A percentile compares a stretch with the other conserved stretches of the same genome.
Conservation (phyloP, 495 filamentous ascomycete genomes). For the Talaromyces thailandensis region DNA sequence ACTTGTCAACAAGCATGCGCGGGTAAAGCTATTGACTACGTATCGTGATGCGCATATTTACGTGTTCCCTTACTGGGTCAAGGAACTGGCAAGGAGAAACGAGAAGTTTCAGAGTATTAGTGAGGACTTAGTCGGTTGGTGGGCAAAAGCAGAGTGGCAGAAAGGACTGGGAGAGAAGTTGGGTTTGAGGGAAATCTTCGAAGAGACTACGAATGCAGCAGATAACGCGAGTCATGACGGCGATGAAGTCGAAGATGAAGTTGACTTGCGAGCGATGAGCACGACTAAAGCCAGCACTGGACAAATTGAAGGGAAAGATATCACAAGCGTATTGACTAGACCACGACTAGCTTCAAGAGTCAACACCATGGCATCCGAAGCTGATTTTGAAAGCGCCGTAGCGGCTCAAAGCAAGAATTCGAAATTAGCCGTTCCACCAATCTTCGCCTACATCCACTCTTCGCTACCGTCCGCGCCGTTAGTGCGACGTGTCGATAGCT, state of each 20-base stretch:
- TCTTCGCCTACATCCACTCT: conserved; percentile 72
- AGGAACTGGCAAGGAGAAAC: conserved; percentile 69
- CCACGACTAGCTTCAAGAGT: conserved; percentile 36
- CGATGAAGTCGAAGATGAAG: conserved; percentile 44
- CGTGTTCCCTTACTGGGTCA: conserved; percentile 83
- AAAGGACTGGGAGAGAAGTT: conserved; percentile 69
- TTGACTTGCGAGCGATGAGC: conserved; percentile 54
- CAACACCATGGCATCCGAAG: conserved; percentile 12
- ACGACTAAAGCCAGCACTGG: conserved; percentile 37
- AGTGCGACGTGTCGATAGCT: conserved; percentile 80
- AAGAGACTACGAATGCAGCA: conserved; percentile 18
- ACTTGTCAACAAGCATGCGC: conserved; percentile 60
- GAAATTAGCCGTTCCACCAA: conserved; percentile 48
- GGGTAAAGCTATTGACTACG: conserved; percentile 66
- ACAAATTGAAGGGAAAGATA: neutral
- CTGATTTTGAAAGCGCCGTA: conserved; percentile 10
- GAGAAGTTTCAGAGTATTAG: conserved; percentile 75
- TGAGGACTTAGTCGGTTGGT: conserved; percentile 90
- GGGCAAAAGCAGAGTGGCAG: conserved; percentile 93
- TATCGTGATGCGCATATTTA: conserved; percentile 89
- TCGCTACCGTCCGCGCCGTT: conserved; percentile 42
- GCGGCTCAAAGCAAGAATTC: conserved; percentile 8
- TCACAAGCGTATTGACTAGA: neutral
- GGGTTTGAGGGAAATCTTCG: conserved; percentile 56
- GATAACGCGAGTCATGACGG: conserved; percentile 33